Conservation (phyloP, 1,139 yeast genomes). For the Suhomyces bokatorum region DNA sequence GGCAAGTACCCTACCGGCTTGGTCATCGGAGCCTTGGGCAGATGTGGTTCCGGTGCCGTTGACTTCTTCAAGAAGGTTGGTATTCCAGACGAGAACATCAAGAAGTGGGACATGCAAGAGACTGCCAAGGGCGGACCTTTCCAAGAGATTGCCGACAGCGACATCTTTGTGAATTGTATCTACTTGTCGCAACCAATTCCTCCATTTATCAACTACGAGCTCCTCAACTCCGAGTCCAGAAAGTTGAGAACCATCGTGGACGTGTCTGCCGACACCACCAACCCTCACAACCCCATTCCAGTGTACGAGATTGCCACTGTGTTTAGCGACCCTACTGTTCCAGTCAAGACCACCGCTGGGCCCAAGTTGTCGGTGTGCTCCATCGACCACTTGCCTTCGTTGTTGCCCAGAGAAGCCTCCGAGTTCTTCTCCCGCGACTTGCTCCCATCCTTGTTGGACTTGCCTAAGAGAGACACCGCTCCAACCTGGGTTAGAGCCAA, state of each 20-base stretch:
- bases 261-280: constrained; percentile 97
- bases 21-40: constrained; percentile 95
- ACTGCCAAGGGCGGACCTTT: constrained; percentile 98
- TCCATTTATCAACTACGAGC: constrained; percentile 75
- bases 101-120: constrained; percentile 96
- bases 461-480: constrained; percentile 76
- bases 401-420: constrained; percentile 95
- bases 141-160: constrained; percentile 82
- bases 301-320: constrained; percentile 88
- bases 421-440: constrained; percentile 86
- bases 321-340: constrained; percentile 86
- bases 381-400: constrained; percentile 95
- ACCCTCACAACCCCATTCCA: constrained; percentile 97
- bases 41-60: constrained; percentile 99
- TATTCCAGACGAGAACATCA: constrained; percentile 77
- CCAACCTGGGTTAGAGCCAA: constrained; percentile 93
- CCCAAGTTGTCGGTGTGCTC: constrained; percentile 89
- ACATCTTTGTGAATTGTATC: constrained; percentile 92
- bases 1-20: constrained; percentile 75
- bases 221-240: constrained; percentile 65
- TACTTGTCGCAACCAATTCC: constrained; percentile 91
- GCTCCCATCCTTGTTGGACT: constrained; percentile 80
- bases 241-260: constrained; percentile 89
- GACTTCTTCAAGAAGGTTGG: constrained; percentile 82
- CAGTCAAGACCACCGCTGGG: constrained; percentile 73